Percentiles rank a stretch among this genome's conserved stretches.
Conservation (phyloP, 179 eudicot species). For the Silene noctiflora region DNA sequence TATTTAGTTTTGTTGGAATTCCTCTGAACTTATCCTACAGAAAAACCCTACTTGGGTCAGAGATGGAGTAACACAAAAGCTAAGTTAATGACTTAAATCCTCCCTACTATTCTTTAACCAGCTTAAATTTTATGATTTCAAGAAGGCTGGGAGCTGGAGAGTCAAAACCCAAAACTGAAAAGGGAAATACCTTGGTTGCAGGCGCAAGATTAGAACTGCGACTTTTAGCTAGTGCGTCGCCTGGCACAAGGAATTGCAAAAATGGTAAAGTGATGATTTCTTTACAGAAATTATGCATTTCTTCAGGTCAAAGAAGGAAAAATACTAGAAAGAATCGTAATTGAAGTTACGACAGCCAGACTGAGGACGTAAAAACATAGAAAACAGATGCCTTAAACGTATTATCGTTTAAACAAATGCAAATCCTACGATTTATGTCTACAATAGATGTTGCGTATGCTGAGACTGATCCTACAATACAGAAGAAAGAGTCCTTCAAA, state of each 20-base stretch:
- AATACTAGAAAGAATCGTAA: neutral
- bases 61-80: neutral
- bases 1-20: constrained; percentile 89
- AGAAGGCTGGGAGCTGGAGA: no score
- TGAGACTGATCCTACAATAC: neutral
- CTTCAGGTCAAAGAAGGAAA: neutral
- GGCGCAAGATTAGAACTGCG: constrained; percentile 32
- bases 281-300: neutral
- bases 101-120: neutral
- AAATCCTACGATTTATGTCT: neutral
- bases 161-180: no score
- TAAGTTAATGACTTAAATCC: neutral
- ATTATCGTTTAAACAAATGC: neutral
- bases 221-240: constrained; percentile 36
- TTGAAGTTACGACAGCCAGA: neutral
- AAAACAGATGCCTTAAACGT: neutral
- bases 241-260: constrained; percentile 28
- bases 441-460: neutral
- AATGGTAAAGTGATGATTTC: neutral
- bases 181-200: constrained; percentile 40
- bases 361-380: neutral
- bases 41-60: constrained; percentile 34
- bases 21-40: constrained; percentile 83
- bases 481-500: constrained; percentile 10
- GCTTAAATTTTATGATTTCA: neutral